Evolutionary conservation across 768 basidiomycete species (phyloP).

Genomic region (Boletus rubropictus): DNA sequence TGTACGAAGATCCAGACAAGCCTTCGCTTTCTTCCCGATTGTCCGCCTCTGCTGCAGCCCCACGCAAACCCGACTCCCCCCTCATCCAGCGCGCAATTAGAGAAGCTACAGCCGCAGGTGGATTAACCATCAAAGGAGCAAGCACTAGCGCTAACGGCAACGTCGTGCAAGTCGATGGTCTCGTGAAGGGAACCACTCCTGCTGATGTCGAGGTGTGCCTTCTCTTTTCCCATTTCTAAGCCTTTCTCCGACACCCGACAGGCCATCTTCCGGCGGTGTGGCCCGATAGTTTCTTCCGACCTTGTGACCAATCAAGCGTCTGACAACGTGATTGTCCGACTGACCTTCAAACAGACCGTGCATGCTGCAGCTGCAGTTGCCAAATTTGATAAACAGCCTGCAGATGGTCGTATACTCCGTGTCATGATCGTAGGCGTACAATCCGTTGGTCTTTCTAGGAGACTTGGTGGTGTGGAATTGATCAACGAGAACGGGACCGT

Average conservation of each 20-base stretch:
- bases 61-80: constrained; percentile 49
- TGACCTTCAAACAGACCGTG: constrained; percentile 62
- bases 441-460: constrained; percentile 49
- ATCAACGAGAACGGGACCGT: constrained; percentile 35
- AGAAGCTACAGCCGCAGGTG: constrained; percentile 45
- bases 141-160: constrained; percentile 48
- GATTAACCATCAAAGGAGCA: constrained; percentile 67
- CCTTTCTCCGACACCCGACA: constrained; percentile 9
- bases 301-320: constrained; percentile 14
- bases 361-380: constrained; percentile 63
- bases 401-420: constrained; percentile 70
- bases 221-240: neutral
- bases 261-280: constrained; percentile 81
- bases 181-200: constrained; percentile 71
- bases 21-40: constrained; percentile 53
- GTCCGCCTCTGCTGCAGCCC: constrained; percentile 33
- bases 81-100: constrained; percentile 58
- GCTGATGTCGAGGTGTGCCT: constrained; percentile 59
- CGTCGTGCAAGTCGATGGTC: constrained; percentile 67
- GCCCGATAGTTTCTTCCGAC: constrained; percentile 47
- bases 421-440: constrained; percentile 59
- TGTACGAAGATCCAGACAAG: constrained; percentile 57
- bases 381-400: constrained; percentile 75
- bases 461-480: constrained; percentile 52
- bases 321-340: constrained; percentile 51